Base-by-base conservation (phyloP, 1,284 basidiomycete genomes). In the Singerocomus rubriflavus region DNA sequence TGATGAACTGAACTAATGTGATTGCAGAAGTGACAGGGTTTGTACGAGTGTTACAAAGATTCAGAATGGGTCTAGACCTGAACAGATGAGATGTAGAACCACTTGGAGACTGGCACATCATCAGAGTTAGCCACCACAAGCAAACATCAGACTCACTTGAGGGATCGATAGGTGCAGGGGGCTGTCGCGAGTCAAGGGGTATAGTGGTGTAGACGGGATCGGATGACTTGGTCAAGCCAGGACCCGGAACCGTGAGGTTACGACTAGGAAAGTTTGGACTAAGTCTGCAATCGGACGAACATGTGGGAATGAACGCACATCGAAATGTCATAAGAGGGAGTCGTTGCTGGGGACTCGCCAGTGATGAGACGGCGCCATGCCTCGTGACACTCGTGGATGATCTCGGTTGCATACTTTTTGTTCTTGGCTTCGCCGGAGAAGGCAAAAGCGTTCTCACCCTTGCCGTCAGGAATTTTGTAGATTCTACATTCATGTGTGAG, bases 381-480 rank as follows among this genome's bases (percentile, higher is more conserved):
- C 73, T 98, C 96, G 72, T 99, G 90, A 76, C 93, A 96, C 74
- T 99, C 97, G 74, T 96, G 93, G 66, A 99, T 90, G 74, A 99
- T 95, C 76, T 98, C 96, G 47, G 90, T 93, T 46, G 97, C 97
- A 72, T 98, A 99, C 73, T 95, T 95, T 81, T 95, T 96, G 82
- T 97, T 97, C 82, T 99, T 99, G 60, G 96, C 96, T 78, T 99
- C 97, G 52, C 97, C 97, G 50, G 93, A 96, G 85, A 99, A 99
- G 29, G 97, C 97, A 65, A 99, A 99, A 64, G 91, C 88, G 78
- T 98, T 98, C 76, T 98, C 95, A 63, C 93, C 91, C 87, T 99
- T 99, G 66, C 95, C 96, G 71, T 99, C 96, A 70, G 96, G 88
- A 66, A 91, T 91, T 74, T 98, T 98, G 90, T 98, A 98, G 77